Evolutionary conservation across 768 basidiomycete genomes (phyloP).

Genomic region (Lactarius hatsudake): DNA sequence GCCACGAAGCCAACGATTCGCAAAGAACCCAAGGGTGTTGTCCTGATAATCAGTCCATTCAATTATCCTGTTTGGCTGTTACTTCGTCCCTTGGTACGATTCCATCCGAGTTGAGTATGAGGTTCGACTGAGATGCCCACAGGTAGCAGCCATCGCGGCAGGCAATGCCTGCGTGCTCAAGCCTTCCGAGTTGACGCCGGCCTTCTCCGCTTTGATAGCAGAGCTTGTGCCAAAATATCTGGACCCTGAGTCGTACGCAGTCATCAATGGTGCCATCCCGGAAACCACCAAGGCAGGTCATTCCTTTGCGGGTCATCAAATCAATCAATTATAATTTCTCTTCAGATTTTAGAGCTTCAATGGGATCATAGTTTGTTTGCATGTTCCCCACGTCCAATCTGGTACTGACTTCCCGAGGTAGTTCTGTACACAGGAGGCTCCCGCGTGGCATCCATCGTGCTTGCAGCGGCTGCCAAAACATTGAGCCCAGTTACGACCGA

Average conservation of each 20-base stretch:
- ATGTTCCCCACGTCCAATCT: slow-evolving; percentile 18
- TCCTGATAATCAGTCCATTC: slow-evolving; percentile 69
- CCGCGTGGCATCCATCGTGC: slow-evolving; percentile 64
- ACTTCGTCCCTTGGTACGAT: slow-evolving; percentile 54
- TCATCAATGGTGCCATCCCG: slow-evolving; percentile 37
- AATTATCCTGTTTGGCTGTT: slow-evolving; percentile 69
- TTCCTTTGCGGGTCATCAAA: background rate
- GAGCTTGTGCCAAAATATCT: slow-evolving; percentile 35
- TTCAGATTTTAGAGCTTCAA: slow-evolving; percentile 62
- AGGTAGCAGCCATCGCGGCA: slow-evolving; percentile 40
- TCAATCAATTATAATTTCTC: background rate
- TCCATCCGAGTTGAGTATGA: background rate
- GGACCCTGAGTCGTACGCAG: slow-evolving; percentile 34
- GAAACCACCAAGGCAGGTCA: slow-evolving; percentile 33
- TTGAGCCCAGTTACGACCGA: slow-evolving; percentile 67
- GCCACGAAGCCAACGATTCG: slow-evolving; percentile 61
- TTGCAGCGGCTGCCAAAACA: slow-evolving; percentile 71
- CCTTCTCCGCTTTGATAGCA: slow-evolving; percentile 33
- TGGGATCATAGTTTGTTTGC: slow-evolving; percentile 58
- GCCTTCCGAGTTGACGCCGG: slow-evolving; percentile 37
- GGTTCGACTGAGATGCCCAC: background rate
- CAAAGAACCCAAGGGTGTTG: slow-evolving; percentile 76
- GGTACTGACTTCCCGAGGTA: slow-evolving; percentile 29
- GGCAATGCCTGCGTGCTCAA: slow-evolving; percentile 38
- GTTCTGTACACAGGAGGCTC: slow-evolving; percentile 62